These are phyloP conservation scores for Lathyrus oleraceus DNA, from an alignment of 306 rosid genomes.

Conservation along the genomic window DNA sequence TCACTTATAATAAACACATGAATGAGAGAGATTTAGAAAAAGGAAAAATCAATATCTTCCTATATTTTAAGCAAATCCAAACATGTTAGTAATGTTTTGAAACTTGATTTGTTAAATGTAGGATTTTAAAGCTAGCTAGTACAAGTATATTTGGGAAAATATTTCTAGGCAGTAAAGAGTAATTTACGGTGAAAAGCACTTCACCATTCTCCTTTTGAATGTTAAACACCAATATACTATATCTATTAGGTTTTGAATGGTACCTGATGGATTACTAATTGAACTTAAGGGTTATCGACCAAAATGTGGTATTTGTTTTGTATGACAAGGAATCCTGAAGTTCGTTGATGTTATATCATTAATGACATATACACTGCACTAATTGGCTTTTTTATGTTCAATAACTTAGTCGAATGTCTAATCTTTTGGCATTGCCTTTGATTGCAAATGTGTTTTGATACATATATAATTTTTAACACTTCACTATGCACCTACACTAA, in stretches of 20 bases:
- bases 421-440: constrained; percentile 14
- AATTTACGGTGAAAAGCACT: background rate
- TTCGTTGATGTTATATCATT: background rate
- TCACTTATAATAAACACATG: background rate
- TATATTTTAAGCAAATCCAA: too few relatives aligned
- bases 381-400: constrained; percentile 1
- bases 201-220: background rate
- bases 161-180: background rate
- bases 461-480: background rate
- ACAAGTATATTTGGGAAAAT: constrained; percentile 4
- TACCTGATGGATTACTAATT: constrained; percentile 25
- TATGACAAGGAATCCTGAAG: constrained; percentile 17
- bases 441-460: background rate
- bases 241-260: constrained; percentile 7
- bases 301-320: constrained; percentile 15
- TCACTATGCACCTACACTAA: constrained; percentile 4
- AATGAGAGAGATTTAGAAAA: background rate
- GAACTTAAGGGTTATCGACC: background rate
- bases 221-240: background rate
- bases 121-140: background rate
- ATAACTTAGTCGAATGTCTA: constrained; percentile 14
- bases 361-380: constrained; percentile 11
- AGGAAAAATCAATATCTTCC: too few relatives aligned
- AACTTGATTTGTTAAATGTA: background rate
- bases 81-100: too few relatives aligned